Percentiles rank a stretch among this genome's conserved stretches.
Conservation (phyloP, 306 rosid species). For the Cicer cuneatum region DNA sequence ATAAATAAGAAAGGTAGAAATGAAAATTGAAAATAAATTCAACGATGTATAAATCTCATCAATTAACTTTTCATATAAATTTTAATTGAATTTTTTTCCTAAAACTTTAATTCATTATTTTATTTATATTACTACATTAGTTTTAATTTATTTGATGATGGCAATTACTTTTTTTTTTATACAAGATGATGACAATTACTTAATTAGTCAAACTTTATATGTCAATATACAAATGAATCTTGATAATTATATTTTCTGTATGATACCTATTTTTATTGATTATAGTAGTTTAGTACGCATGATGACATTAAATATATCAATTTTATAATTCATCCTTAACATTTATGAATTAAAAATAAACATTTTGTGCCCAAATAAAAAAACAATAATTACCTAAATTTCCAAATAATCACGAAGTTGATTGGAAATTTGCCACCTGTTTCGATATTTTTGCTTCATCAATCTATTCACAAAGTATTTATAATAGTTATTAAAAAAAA, state of each 20-base stretch:
- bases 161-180: background rate
- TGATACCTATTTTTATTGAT: background rate
- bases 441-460: constrained; percentile 39
- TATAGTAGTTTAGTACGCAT: background rate
- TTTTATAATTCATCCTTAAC: background rate
- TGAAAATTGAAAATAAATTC: no score
- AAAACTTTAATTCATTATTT: no score
- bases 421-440: constrained; percentile 38
- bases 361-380: no score
- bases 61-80: no score
- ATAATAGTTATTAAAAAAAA: background rate
- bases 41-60: no score
- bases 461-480: constrained; percentile 42
- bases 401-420: constrained; percentile 15
- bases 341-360: background rate
- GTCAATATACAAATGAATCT: background rate
- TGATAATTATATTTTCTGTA: background rate
- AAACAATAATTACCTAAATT: background rate
- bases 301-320: background rate
- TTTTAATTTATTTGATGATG: background rate
- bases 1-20: no score
- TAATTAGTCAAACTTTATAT: background rate
- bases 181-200: background rate
- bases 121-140: no score
- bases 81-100: no score